Conservation (phyloP, 306 rosid species). For the Dryas drummondii region DNA sequence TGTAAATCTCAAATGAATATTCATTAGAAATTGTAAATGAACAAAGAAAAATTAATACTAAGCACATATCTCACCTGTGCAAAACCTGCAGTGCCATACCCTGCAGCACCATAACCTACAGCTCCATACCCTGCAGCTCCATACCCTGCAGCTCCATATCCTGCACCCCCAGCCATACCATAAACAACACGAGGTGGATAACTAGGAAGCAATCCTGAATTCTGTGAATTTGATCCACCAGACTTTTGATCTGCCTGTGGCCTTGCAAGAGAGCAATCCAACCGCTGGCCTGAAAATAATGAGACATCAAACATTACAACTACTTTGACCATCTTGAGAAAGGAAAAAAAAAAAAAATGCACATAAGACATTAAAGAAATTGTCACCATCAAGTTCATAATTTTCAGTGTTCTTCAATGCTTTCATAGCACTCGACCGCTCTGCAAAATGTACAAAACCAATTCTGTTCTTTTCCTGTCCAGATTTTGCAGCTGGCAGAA, state of each 20-base stretch:
- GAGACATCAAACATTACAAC: constrained; percentile 19
- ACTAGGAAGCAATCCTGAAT: constrained; percentile 75
- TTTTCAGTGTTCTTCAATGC: constrained; percentile 86
- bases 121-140: constrained; percentile 76
- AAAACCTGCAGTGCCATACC: constrained; percentile 72
- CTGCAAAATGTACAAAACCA: constrained; percentile 93
- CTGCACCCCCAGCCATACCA: constrained; percentile 65
- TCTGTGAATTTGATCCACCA: constrained; percentile 59
- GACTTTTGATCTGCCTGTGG: constrained; percentile 91
- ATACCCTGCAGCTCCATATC: constrained; percentile 76
- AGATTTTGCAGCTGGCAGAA: constrained; percentile 83
- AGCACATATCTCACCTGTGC: constrained; percentile 54
- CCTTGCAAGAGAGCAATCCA: constrained; percentile 96
- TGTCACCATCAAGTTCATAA: constrained; percentile 80
- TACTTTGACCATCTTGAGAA: constrained; percentile 13
- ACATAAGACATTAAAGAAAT: not conserved
- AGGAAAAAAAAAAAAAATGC: not conserved
- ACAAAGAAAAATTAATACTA: constrained; percentile 3
- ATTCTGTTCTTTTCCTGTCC: constrained; percentile 91
- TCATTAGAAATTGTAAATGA: not conserved
- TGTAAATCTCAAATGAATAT: not conserved
- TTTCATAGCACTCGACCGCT: constrained; percentile 91
- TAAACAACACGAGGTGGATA: constrained; percentile 76
- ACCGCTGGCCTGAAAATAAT: constrained; percentile 61
- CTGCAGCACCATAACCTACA: constrained; percentile 82